Evolutionary conservation across 2,329 filamentous ascomycete genomes (phyloP).

Genomic region (Graphiopsis chlorocephala): DNA sequence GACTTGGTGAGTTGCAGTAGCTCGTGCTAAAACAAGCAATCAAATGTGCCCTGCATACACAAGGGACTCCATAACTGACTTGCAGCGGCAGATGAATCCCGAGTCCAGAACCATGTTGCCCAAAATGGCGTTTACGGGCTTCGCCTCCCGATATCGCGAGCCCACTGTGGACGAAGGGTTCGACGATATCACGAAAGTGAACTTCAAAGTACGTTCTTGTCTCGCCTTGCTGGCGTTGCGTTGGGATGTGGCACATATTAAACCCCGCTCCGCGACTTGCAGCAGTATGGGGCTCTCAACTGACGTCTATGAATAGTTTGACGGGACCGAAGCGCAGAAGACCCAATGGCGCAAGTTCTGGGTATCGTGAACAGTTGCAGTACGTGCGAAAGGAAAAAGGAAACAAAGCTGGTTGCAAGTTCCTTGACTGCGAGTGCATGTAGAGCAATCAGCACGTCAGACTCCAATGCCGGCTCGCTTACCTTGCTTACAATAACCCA

Average conservation of each 20-base stretch:
- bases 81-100: conserved; percentile 65
- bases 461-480: not conserved
- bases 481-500: not conserved
- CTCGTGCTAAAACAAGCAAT: not conserved
- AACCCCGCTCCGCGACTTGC: not conserved
- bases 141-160: conserved; percentile 67
- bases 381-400: not conserved
- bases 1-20: conserved; percentile 27
- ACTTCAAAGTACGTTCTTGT: conserved; percentile 60
- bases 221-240: not conserved
- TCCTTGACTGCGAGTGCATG: not conserved
- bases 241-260: conserved; percentile 1
- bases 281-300: conserved; percentile 4
- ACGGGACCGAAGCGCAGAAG: conserved; percentile 66
- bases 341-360: conserved; percentile 75
- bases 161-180: conserved; percentile 78
- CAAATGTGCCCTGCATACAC: conserved; percentile 10
- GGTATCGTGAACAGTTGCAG: conserved; percentile 41
- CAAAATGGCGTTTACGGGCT: conserved; percentile 75
- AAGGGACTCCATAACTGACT: conserved; percentile 11
- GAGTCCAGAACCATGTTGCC: conserved; percentile 74
- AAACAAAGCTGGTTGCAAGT: not conserved
- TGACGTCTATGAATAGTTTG: conserved; percentile 49
- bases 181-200: conserved; percentile 69
- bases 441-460: not conserved